Evolutionary conservation across 2,329 filamentous ascomycete species (phyloP), one percentile per base, ranked within the genome.

Genomic region (Hymenoscyphus fraxineus): DNA sequence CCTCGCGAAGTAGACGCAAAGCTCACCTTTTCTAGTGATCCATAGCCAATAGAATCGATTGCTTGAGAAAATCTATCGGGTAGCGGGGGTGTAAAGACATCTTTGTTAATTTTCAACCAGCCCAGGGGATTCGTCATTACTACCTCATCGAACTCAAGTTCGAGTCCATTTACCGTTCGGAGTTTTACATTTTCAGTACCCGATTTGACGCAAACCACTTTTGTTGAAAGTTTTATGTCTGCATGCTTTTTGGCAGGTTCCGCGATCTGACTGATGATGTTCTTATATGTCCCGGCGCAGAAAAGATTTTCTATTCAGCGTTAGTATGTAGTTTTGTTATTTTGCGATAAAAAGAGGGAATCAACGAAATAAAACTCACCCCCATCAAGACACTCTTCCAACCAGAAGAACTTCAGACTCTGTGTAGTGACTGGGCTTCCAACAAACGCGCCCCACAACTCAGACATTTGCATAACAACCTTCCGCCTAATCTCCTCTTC

Each of bases 381-480:
- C 32, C 83, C 83, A 69, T 85, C 82, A 58, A 86, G 80, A 60
- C 81, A 83, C 70, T 85, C 82, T 69, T 86, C 83, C 2, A 86
- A 72, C 81, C 83, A 85, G 68, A 85, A 83, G 72, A 80, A 85
- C 71, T 80, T 83, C 62, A 86, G 73, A 70, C 82, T 85, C 72
- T 86, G 84, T 31, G 68, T 77, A 44, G 77, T 74, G 3, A 84
- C 76, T 2, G 78, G 76, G 62, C 77, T 81, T 3, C 83, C 84
- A 31, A 85, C 80, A 70, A 83, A 85, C 0, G 79, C 79, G 12
- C 83, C 83, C 82, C 84, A 85, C 27, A 72, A 65, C 47, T 73
- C 71, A 3, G 82, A 74, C 15, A 76, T 78, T 44, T 76, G 70
- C 60, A 78, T 74, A 64, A 78, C 78, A 57, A 72, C 68, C 47